These are phyloP conservation scores for Funneliformis geosporum DNA, from an alignment of 192 early-diverging fungal species.

Conservation along the genomic window DNA sequence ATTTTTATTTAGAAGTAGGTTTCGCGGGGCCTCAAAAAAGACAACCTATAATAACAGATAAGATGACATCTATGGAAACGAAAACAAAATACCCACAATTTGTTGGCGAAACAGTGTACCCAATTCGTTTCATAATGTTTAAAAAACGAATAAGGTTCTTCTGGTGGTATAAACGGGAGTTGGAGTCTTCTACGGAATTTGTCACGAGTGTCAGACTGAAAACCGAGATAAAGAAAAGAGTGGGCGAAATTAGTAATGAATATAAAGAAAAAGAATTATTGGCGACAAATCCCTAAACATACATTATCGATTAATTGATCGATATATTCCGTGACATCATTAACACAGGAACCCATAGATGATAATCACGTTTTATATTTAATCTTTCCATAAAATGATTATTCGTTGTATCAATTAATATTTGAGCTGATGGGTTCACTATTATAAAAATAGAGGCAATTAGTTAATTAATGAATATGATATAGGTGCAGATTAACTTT, in stretches of 20 bases:
- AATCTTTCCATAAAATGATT: too few relatives aligned
- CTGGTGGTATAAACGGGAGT: constrained; percentile 10
- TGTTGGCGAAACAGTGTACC: constrained; percentile 25
- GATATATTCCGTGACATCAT: neutral
- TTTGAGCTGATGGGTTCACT: neutral
- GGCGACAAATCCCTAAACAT: constrained; percentile 12
- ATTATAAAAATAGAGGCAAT: too few relatives aligned
- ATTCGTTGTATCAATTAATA: too few relatives aligned
- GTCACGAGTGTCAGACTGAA: constrained; percentile 10
- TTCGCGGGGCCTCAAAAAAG: constrained; percentile 20
- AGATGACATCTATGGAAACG: neutral
- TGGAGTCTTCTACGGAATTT: constrained; percentile 4
- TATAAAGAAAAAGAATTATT: neutral
- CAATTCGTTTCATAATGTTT: constrained; percentile 25
- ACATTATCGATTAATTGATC: constrained; percentile 12
- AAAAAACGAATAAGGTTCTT: constrained; percentile 23
- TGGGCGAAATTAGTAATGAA: neutral
- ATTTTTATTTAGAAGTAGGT: constrained; percentile 12
- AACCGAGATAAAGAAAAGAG: neutral
- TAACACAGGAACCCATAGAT: neutral
- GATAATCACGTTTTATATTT: too few relatives aligned
- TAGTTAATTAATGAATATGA: neutral
- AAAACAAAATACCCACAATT: constrained; percentile 22
- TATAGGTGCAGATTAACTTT: constrained; percentile 6
- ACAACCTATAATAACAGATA: constrained; percentile 16